Conservation (phyloP, 352 stramenopile genomes). For the Peronospora destructor region DNA sequence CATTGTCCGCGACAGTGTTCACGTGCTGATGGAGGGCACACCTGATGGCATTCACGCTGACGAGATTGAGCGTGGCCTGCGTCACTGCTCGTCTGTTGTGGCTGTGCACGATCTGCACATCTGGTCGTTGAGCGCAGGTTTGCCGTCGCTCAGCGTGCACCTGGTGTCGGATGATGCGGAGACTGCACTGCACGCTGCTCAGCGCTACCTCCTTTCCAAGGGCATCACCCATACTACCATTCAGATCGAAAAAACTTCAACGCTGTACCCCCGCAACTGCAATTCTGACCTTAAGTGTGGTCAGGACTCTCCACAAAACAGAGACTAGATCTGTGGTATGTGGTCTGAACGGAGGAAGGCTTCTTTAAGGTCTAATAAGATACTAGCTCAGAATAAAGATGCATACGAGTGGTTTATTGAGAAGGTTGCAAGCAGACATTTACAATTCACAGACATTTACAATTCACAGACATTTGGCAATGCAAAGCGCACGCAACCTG, state of each 20-base stretch:
- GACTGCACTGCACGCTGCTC: slow-evolving; percentile 56
- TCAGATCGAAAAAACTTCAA: slow-evolving; percentile 72
- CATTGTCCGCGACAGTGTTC: slow-evolving; percentile 87
- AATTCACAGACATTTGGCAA: too few relatives aligned
- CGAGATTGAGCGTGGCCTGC: slow-evolving; percentile 80
- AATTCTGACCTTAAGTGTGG: slow-evolving; percentile 59
- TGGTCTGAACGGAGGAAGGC: background rate
- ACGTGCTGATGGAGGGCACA: slow-evolving; percentile 94
- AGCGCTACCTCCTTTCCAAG: slow-evolving; percentile 62
- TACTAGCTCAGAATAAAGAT: background rate
- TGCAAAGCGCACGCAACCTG: too few relatives aligned
- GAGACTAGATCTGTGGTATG: background rate
- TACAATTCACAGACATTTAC: too few relatives aligned
- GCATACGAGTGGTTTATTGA: background rate
- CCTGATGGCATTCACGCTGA: slow-evolving; percentile 86
- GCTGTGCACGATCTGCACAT: slow-evolving; percentile 97
- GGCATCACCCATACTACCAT: slow-evolving; percentile 87
- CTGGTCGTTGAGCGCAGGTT: slow-evolving; percentile 92
- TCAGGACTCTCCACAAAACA: slow-evolving; percentile 50
- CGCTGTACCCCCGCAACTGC: slow-evolving; percentile 69
- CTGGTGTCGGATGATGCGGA: slow-evolving; percentile 68
- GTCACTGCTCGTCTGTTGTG: slow-evolving; percentile 70
- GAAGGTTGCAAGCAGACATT: too few relatives aligned
- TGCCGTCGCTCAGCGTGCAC: slow-evolving; percentile 90
- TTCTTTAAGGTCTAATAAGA: background rate